Conservation (phyloP, 371 early-diverging fungal genomes). For the Dinochytrium kinnereticum region DNA sequence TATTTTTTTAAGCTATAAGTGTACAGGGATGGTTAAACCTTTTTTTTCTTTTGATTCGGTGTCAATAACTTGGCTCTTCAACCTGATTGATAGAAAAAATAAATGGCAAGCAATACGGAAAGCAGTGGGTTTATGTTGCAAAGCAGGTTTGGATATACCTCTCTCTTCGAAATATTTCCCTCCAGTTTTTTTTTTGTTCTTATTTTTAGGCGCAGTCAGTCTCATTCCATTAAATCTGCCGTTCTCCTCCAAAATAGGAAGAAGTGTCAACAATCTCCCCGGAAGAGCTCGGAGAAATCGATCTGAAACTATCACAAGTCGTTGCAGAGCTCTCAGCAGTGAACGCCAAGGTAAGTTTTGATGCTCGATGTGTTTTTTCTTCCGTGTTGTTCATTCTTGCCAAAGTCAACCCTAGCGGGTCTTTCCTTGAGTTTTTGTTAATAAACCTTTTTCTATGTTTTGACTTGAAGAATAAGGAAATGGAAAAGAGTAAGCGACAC, state of each 20-base stretch:
- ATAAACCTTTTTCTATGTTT: constrained; percentile 32
- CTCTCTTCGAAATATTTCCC: constrained; percentile 27
- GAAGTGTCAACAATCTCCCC: neutral
- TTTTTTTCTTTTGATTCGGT: too few relatives aligned
- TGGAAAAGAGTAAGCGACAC: neutral
- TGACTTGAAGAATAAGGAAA: neutral
- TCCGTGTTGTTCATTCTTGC: neutral
- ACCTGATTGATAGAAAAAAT: constrained; percentile 30
- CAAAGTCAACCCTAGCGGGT: neutral
- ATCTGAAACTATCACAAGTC: neutral
- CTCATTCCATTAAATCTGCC: neutral
- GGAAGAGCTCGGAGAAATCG: neutral
- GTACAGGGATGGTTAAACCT: too few relatives aligned
- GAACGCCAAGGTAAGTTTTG: neutral
- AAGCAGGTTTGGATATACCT: constrained; percentile 44
- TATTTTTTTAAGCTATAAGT: neutral
- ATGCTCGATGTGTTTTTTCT: neutral
- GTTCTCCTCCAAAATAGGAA: neutral
- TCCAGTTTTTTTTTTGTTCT: neutral
- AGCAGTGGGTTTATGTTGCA: constrained; percentile 57
- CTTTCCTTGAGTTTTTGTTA: neutral
- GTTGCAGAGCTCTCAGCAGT: neutral
- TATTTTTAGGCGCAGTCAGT: neutral
- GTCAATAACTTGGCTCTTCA: too few relatives aligned
- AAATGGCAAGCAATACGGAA: constrained; percentile 50